Base-by-base conservation (phyloP, 2,329 filamentous ascomycete species). In the Fusarium sp. region DNA sequence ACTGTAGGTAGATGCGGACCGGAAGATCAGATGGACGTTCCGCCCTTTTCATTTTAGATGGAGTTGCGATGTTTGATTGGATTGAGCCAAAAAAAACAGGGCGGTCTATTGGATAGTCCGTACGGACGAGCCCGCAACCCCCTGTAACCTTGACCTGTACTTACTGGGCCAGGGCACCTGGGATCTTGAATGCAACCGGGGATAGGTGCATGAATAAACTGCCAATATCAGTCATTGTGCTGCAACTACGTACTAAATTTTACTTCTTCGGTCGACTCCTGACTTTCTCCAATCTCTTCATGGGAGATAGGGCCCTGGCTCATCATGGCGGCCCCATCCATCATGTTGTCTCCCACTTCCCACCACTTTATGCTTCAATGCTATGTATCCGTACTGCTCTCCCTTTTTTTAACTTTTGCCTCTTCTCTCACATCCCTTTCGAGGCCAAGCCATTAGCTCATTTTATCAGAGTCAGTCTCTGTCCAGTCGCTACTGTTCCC, bases 41-140 rank as follows among this genome's bases (percentile, higher is more conserved):
- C 69, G 69, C 46, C 45, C 34, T 46, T 67, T 55, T 50, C 58
- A 30, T 45, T 63, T 62, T 48, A 28, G 52, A 54, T 45, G 50
- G 56, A 42, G 23, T 16, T 53, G 45, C 31, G 43, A 23, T 57
- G 56, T 44, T 46, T 72, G 59, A 72, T 73, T 72, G 70, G 64
- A 44, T 53, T 44, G 44, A 31, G 23, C 42, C 39, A 12, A 42
- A 48, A 48, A 43, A 14, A 34, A 18, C 49, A 46, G 34, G 50
- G 49, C 44, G 45, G 51, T 39, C 62, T 46, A 70, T 70, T 72
- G 69, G 69, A n/a, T 7, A n/a, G 18, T n/a, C 10, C 34, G 48
- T 69, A 55, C 56, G 55, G 58, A 56, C 58, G 54, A 58, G 56
- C 45, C 62, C 55, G 25, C 30, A 23, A 25, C 57, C 54, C 45